Evolutionary conservation across 495 filamentous ascomycete genomes (phyloP).

Genomic region (Eremomyces bilateralis): DNA sequence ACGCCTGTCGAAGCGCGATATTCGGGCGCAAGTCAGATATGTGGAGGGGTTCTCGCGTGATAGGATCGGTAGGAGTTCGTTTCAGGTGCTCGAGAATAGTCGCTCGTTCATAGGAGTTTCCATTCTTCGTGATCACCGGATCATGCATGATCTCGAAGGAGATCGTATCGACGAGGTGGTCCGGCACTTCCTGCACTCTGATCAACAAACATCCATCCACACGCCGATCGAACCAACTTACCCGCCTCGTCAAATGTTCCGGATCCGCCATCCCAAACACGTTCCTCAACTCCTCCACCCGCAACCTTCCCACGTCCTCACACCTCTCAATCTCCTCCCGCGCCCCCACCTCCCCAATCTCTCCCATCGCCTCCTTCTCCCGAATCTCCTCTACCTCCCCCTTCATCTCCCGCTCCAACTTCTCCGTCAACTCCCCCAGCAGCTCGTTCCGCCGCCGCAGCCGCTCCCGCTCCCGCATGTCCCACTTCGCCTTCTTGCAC

Average conservation of each 20-base stretch:
- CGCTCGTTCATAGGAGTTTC: slow-evolving; percentile 71
- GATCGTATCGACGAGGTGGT: slow-evolving; percentile 75
- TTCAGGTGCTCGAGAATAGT: slow-evolving; percentile 75
- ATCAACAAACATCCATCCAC: slow-evolving; percentile 2
- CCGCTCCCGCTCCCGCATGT: slow-evolving; percentile 22
- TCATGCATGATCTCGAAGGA: slow-evolving; percentile 87
- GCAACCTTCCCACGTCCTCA: slow-evolving; percentile 31
- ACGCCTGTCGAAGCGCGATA: slow-evolving; percentile 60
- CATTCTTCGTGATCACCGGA: slow-evolving; percentile 52
- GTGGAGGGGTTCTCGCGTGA: slow-evolving; percentile 55
- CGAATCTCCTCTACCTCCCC: slow-evolving; percentile 27
- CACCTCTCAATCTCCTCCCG: slow-evolving; percentile 21
- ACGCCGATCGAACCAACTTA: slow-evolving; percentile 19
- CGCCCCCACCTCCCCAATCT: slow-evolving; percentile 22
- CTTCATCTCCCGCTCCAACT: slow-evolving; percentile 22
- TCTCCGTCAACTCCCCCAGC: slow-evolving; percentile 29
- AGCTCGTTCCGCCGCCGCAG: slow-evolving; percentile 26
- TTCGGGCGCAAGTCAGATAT: slow-evolving; percentile 64
- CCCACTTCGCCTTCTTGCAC: slow-evolving; percentile 63
- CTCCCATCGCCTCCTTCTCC: slow-evolving; percentile 6
- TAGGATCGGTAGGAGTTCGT: slow-evolving; percentile 50
- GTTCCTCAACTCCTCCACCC: slow-evolving; percentile 33
- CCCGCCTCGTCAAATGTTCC: slow-evolving; percentile 27
- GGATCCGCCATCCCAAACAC: slow-evolving; percentile 42
- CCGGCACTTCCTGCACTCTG: slow-evolving; percentile 41